phyloP scores from a whole-genome alignment of 192 early-diverging fungal genomes.

The Backusella parvicylindrica region DNA sequence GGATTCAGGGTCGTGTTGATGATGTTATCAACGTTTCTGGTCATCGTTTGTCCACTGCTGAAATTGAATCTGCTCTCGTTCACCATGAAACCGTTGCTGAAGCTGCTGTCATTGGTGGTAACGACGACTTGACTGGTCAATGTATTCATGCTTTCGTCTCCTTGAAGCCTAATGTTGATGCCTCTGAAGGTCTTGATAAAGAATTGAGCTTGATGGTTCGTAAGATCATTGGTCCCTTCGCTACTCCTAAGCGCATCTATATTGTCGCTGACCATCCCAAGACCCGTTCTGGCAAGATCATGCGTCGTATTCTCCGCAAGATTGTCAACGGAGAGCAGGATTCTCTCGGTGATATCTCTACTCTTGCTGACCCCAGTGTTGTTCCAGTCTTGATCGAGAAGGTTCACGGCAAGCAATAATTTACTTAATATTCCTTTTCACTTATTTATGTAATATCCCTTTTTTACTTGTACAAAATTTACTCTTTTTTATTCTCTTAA shows the following conservation, averaged over 20 bases:
- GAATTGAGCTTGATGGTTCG: slow-evolving; percentile 75
- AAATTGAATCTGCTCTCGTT: slow-evolving; percentile 89
- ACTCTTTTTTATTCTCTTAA: not conserved
- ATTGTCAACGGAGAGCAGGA: slow-evolving; percentile 79
- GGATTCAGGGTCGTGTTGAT: slow-evolving; percentile 87
- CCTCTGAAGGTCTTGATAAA: slow-evolving; percentile 43
- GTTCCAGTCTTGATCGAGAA: slow-evolving; percentile 21
- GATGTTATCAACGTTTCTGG: slow-evolving; percentile 95
- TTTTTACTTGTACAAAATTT: not conserved
- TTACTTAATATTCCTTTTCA: not conserved
- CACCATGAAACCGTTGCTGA: slow-evolving; percentile 80
- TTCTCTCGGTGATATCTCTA: slow-evolving; percentile 84
- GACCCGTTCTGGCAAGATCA: slow-evolving; percentile 95
- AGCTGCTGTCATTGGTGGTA: slow-evolving; percentile 84
- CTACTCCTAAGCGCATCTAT: slow-evolving; percentile 83
- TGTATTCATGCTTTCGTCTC: slow-evolving; percentile 82
- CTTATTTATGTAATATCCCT: not conserved
- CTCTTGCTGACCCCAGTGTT: slow-evolving; percentile 74
- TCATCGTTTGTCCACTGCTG: slow-evolving; percentile 88
- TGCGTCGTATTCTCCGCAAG: slow-evolving; percentile 92
- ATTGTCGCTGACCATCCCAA: slow-evolving; percentile 88
- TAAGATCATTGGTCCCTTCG: slow-evolving; percentile 89
- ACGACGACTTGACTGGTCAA: slow-evolving; percentile 88
- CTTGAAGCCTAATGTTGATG: slow-evolving; percentile 61
- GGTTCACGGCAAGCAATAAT: slow-evolving; percentile 4